These are phyloP conservation scores for Phytophthora crassamura DNA, from an alignment of 352 stramenopile genomes.

Conservation along the genomic window DNA sequence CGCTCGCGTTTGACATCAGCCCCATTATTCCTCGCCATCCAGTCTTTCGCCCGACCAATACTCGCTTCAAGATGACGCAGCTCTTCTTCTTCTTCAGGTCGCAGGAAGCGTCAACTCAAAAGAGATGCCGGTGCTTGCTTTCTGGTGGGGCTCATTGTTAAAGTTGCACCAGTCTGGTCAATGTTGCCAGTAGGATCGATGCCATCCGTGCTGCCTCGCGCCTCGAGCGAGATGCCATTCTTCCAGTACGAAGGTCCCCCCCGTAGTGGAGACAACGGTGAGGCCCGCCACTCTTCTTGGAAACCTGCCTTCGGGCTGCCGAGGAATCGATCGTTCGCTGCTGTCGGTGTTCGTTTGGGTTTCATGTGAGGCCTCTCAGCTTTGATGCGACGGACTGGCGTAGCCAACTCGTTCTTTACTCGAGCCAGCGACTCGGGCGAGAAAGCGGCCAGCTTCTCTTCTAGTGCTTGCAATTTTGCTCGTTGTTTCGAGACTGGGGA, in stretches of 20 bases:
- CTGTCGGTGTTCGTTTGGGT: conserved; percentile 1
- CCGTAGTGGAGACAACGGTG: conserved; percentile 58
- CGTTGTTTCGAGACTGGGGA: conserved; percentile 61
- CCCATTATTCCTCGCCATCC: conserved; percentile 47
- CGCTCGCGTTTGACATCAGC: conserved; percentile 22
- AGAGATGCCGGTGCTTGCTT: conserved; percentile 7
- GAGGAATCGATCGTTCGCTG: not conserved
- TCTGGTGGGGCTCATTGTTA: too few species aligned
- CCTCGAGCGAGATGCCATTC: conserved; percentile 60
- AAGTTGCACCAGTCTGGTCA: not conserved
- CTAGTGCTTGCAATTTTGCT: conserved; percentile 60
- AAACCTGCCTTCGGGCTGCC: not conserved
- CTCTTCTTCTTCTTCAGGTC: conserved; percentile 64
- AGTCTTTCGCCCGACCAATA: conserved; percentile 72
- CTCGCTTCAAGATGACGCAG: conserved; percentile 56
- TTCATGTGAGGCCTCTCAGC: not conserved
- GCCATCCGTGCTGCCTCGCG: not conserved
- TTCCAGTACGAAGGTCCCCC: conserved; percentile 57
- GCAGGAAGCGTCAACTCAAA: conserved; percentile 54
- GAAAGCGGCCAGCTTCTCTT: conserved; percentile 61
- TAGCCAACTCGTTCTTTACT: conserved; percentile 33
- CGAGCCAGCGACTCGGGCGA: conserved; percentile 56
- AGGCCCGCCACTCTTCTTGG: conserved; percentile 33
- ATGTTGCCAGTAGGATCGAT: not conserved
- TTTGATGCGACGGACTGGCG: conserved; percentile 3